Conservation (phyloP, 352 stramenopile genomes). For the Vaucheria bursata region DNA sequence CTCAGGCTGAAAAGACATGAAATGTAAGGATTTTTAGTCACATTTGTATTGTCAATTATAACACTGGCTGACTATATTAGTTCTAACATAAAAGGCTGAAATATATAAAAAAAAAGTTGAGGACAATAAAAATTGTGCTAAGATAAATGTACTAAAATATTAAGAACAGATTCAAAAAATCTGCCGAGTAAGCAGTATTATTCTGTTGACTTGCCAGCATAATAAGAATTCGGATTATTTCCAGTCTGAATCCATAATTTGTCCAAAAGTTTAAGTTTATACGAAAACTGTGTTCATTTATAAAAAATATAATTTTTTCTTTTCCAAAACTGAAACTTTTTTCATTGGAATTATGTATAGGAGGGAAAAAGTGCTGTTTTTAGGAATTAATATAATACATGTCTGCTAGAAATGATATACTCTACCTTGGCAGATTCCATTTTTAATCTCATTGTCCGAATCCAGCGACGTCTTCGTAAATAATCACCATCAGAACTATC, state of each 20-base stretch:
- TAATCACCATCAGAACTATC: not conserved
- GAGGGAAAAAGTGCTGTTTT: not conserved
- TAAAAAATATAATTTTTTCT: not conserved
- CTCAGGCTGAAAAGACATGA: not conserved
- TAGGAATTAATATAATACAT: not conserved
- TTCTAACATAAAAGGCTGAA: too few relatives aligned
- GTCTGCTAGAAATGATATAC: not conserved
- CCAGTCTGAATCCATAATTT: not conserved
- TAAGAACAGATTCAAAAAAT: too few relatives aligned
- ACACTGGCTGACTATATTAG: too few relatives aligned
- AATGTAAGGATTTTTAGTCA: too few relatives aligned
- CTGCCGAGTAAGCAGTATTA: too few relatives aligned
- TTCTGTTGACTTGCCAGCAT: too few relatives aligned
- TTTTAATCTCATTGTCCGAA: not conserved
- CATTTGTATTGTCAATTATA: too few relatives aligned
- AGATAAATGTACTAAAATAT: too few relatives aligned
- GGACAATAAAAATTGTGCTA: too few relatives aligned
- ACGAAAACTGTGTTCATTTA: not conserved
- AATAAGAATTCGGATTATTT: too few relatives aligned
- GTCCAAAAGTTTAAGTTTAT: not conserved
- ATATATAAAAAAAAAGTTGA: too few relatives aligned
- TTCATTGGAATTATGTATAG: not conserved
- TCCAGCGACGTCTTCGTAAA: not conserved
- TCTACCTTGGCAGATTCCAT: not conserved
- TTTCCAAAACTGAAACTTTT: not conserved